A percentile compares a stretch with the other conserved stretches of the same genome.
These are phyloP conservation scores for Ustilago sp. DNA, from an alignment of 1,284 basidiomycete species.

Conservation along the genomic window DNA sequence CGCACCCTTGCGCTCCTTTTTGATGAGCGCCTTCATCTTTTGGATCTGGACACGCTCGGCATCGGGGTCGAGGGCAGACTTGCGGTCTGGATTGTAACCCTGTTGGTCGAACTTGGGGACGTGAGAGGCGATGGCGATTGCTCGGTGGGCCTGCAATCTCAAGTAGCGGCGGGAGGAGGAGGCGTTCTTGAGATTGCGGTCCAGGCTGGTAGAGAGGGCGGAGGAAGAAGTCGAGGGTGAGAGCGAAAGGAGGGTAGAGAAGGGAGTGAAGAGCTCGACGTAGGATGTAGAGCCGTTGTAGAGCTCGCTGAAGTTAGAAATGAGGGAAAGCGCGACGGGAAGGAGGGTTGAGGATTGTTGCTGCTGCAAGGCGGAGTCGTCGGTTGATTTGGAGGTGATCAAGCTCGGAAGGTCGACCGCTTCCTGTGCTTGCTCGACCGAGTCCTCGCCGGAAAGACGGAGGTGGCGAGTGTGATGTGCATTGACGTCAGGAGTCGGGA, in stretches of 20 bases:
- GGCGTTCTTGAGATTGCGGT: constrained; percentile 78
- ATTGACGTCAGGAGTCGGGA: constrained; percentile 64
- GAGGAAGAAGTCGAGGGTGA: constrained; percentile 32
- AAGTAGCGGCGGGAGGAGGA: constrained; percentile 81
- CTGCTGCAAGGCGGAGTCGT: not conserved
- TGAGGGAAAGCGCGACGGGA: constrained; percentile 40
- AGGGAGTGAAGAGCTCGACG: constrained; percentile 64
- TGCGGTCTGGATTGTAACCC: constrained; percentile 82
- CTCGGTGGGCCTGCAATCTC: constrained; percentile 90
- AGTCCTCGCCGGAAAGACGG: constrained; percentile 20
- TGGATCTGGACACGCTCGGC: constrained; percentile 85
- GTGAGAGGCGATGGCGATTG: constrained; percentile 92
- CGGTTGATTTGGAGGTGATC: constrained; percentile 12
- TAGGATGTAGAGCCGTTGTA: constrained; percentile 61
- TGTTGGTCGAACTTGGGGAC: constrained; percentile 90
- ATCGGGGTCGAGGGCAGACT: constrained; percentile 85
- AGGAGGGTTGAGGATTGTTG: constrained; percentile 32
- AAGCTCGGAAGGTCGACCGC: constrained; percentile 38
- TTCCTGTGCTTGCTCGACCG: constrained; percentile 14
- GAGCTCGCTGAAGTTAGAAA: constrained; percentile 52
- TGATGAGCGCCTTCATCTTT: constrained; percentile 89
- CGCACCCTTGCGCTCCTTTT: constrained; percentile 96
- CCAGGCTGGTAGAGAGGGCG: constrained; percentile 70
- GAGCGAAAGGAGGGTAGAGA: constrained; percentile 40
- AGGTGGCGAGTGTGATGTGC: constrained; percentile 45